A percentile compares a stretch with the other conserved stretches of the same genome.
phyloP scores from a whole-genome alignment of 2,329 filamentous ascomycete genomes.

The Trichophyton equinum region DNA sequence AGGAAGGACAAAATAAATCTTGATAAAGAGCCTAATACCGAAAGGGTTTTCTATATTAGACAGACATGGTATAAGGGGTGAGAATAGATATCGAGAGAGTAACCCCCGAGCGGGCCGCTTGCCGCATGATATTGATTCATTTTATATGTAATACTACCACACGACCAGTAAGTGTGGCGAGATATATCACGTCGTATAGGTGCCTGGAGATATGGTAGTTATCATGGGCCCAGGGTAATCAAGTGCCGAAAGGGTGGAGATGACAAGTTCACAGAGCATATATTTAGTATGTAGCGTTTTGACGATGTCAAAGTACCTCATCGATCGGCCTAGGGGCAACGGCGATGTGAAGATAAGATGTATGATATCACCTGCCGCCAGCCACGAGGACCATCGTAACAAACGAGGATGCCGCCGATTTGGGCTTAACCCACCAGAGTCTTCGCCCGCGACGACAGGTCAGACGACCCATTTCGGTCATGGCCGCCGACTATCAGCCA shows the following conservation, averaged over 20 bases:
- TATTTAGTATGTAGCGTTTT: not conserved
- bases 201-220: not conserved
- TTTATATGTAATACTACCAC: not conserved
- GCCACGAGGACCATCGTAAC: not conserved
- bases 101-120: not conserved
- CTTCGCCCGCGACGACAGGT: not conserved
- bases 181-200: not conserved
- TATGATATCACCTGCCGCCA: not conserved
- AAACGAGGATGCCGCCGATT: not conserved
- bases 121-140: not conserved
- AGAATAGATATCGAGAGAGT: not conserved
- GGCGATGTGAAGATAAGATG: not conserved
- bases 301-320: not conserved
- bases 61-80: not conserved
- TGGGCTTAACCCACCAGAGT: not conserved
- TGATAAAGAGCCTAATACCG: not conserved
- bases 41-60: not conserved
- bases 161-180: not conserved
- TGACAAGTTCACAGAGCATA: not conserved
- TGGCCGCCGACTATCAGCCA: not conserved
- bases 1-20: not conserved
- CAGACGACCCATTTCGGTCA: not conserved
- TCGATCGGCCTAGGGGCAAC: not conserved
- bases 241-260: not conserved
- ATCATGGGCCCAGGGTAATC: not conserved